Evolutionary conservation across 2,329 filamentous ascomycete genomes (phyloP).

Genomic region (Diaporthe sp.): DNA sequence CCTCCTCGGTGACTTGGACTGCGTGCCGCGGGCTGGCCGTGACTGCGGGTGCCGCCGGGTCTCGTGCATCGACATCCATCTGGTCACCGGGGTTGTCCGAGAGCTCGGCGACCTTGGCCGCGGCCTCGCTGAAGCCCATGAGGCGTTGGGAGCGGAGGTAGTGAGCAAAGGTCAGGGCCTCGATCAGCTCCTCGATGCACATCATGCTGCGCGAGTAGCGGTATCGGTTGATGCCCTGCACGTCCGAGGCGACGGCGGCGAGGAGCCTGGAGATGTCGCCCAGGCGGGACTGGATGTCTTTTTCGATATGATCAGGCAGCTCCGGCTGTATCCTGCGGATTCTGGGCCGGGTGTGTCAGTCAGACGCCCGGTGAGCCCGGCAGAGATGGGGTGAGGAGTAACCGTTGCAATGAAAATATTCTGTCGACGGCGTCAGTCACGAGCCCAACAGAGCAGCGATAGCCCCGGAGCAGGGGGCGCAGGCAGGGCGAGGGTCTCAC

Average conservation of each 20-base stretch:
- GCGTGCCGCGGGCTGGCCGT: constrained; percentile 41
- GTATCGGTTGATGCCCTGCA: constrained; percentile 83
- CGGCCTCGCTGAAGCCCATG: constrained; percentile 76
- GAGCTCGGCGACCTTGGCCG: constrained; percentile 58
- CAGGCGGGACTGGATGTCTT: constrained; percentile 79
- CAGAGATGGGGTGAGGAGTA: background rate
- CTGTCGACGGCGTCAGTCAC: constrained; percentile 56
- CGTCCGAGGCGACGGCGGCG: constrained; percentile 76
- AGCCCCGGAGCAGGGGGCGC: no score
- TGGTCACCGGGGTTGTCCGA: constrained; percentile 47
- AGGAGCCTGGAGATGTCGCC: constrained; percentile 80
- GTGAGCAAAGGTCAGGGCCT: constrained; percentile 89
- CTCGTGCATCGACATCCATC: constrained; percentile 51
- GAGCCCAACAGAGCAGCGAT: background rate
- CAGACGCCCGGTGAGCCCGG: background rate
- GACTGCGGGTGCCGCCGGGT: constrained; percentile 44
- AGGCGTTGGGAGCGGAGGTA: constrained; percentile 86
- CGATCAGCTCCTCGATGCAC: constrained; percentile 94
- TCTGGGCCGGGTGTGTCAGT: constrained; percentile 56
- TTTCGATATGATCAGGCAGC: constrained; percentile 77
- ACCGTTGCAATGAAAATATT: constrained; percentile 89
- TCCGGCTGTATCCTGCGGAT: constrained; percentile 73
- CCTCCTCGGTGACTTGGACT: constrained; percentile 80
- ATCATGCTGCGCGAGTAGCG: constrained; percentile 86
- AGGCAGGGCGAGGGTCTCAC: constrained; percentile 63